Base-by-base conservation (phyloP, 2,329 filamentous ascomycete species). In the Colletotrichum somersetense region DNA sequence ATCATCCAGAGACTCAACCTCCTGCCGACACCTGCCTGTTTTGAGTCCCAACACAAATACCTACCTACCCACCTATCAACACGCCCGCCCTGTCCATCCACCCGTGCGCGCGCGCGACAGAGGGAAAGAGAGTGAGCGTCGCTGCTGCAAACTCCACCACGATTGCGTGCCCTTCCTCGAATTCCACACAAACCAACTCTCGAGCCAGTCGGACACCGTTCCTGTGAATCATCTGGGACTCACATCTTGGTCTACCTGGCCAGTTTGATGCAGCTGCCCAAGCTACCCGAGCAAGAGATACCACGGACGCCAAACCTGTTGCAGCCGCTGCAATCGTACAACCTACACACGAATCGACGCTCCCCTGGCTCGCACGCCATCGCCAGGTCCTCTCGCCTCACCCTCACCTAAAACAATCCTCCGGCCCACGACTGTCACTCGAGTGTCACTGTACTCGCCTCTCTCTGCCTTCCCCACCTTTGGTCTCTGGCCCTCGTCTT, bases 331-430 rank as follows among this genome's bases (percentile, higher is more conserved):
- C 30, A 56, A 35, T 56, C 52, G 30, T 35, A 35, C 30, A 55
- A 20, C 30, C 1, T 10, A n/a, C 38, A 38, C 10, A 35, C 69
- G 59, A 72, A 64, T 59, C 66, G 52, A 62, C 42, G 46, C 61
- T 72, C 66, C 66, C 70, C 70, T 70, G 70, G 55, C 70, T 72
- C 66, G 71, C 71, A 73, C 71, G 71, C 67, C 71, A 73, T 73
- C 71, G 67, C 67, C 71, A 72, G 71, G 67, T 30, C 67, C 58
- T 71, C 71, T 73, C 58, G 52, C 67, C 71, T 73, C 71, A 73
- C 71, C 67, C 52, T 52, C 67, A 62, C 57, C 59, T 59, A 69
- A 61, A 65, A 65, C 70, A 50, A 7, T n/a, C 46, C 55, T 30
- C 35, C 33, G 66, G 48, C n/a, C 55, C 50, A 38, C 66, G 26